A percentile compares a stretch with the other conserved stretches of the same genome.
phyloP scores from a whole-genome alignment of 106 monocot genomes.

The Apostasia ramifera region DNA sequence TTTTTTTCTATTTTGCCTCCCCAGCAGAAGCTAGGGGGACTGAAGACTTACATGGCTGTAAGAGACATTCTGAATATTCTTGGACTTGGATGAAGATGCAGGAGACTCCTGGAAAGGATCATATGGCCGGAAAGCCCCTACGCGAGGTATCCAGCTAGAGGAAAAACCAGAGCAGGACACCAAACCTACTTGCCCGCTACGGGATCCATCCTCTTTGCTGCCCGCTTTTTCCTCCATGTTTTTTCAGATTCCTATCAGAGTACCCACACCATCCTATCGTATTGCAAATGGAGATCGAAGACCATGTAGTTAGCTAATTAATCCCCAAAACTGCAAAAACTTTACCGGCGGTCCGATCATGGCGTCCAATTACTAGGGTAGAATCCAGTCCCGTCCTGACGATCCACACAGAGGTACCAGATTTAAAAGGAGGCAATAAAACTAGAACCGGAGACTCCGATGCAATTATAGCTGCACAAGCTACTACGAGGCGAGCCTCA shows the following conservation, averaged over 20 bases:
- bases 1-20: not conserved
- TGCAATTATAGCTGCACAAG: too few relatives aligned
- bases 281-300: too few relatives aligned
- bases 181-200: not conserved
- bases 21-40: not conserved
- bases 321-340: too few relatives aligned
- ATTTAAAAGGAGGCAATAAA: too few relatives aligned
- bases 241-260: not conserved
- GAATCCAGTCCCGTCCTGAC: too few relatives aligned
- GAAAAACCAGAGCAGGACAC: conserved; percentile 2
- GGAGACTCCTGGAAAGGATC: not conserved
- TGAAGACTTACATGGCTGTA: conserved; percentile 33
- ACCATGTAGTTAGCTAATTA: too few relatives aligned
- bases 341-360: too few relatives aligned
- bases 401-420: too few relatives aligned
- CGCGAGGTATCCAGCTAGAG: conserved; percentile 2
- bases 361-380: too few relatives aligned
- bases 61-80: conserved; percentile 9
- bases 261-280: conserved; percentile 8
- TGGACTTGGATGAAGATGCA: conserved; percentile 5
- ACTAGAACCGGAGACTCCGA: too few relatives aligned
- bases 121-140: conserved; percentile 23
- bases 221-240: conserved; percentile 8
- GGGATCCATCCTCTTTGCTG: conserved; percentile 21
- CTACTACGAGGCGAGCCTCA: too few relatives aligned